Conservation (phyloP, 78 protist genomes). For the Dictyostelium firmibasis region DNA sequence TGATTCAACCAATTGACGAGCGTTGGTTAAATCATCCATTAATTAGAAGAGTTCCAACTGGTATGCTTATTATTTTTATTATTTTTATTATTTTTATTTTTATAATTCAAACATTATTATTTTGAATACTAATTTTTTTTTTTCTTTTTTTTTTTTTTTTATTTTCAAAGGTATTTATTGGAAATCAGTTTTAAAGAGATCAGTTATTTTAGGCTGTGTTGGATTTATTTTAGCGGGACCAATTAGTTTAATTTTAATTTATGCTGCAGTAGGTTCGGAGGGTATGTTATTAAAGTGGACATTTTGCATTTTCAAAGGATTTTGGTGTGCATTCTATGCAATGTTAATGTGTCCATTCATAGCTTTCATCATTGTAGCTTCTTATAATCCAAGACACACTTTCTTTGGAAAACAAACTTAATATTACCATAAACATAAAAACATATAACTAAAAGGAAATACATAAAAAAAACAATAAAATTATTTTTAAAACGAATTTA, state of each 20-base stretch:
- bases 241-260: not conserved
- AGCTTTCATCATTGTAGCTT: constrained; percentile 22
- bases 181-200: constrained; percentile 15
- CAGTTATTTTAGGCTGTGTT: constrained; percentile 13
- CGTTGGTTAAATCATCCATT: constrained; percentile 52
- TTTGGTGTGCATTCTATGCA: constrained; percentile 25
- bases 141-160: not conserved
- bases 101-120: not conserved
- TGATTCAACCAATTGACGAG: constrained; percentile 44
- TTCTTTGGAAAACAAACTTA: constrained; percentile 7
- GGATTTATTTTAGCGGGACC: not conserved
- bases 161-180: constrained; percentile 32
- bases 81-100: not conserved
- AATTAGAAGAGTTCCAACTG: constrained; percentile 26
- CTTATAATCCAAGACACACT: constrained; percentile 52
- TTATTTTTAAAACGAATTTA: no score
- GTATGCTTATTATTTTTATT: not conserved
- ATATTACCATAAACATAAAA: not conserved
- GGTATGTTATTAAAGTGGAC: constrained; percentile 44
- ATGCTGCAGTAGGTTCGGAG: not conserved
- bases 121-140: not conserved
- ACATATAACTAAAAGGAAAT: no score
- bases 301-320: constrained; percentile 44
- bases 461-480: no score
- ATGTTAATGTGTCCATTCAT: constrained; percentile 18